phyloP scores from a whole-genome alignment of 148 eudicot genomes.

The Cornus florida region DNA sequence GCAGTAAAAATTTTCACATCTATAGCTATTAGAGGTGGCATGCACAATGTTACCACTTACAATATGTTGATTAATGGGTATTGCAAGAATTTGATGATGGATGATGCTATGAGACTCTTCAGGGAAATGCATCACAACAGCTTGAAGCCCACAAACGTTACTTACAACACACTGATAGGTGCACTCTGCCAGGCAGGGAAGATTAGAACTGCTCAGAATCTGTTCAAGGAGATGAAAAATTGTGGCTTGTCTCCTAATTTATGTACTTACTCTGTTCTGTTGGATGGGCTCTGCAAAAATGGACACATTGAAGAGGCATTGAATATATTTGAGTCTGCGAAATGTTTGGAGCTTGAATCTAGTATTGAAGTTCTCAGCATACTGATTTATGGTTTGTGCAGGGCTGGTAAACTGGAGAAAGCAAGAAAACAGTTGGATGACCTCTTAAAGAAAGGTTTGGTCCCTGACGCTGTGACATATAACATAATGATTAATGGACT shows the following conservation, averaged over 20 bases:
- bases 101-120: conserved; percentile 14
- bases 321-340: conserved; percentile 16
- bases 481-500: conserved; percentile 21
- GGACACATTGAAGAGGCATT: conserved; percentile 34
- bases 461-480: conserved; percentile 21
- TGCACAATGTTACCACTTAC: conserved; percentile 11
- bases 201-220: conserved; percentile 19
- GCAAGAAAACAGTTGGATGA: conserved; percentile 28
- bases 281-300: conserved; percentile 39
- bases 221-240: conserved; percentile 20
- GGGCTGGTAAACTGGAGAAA: conserved; percentile 26
- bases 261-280: conserved; percentile 22
- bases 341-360: conserved; percentile 12
- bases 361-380: conserved; percentile 22
- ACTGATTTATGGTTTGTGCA: conserved; percentile 32
- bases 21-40: conserved; percentile 8
- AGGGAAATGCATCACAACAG: conserved; percentile 12
- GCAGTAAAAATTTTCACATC: conserved; percentile 16
- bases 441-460: conserved; percentile 40
- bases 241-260: conserved; percentile 22
- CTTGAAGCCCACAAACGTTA: conserved; percentile 15
- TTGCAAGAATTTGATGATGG: conserved; percentile 22
- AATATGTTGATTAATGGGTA: conserved; percentile 22
- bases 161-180: conserved; percentile 20
- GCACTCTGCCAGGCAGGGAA: conserved; percentile 19